Evolutionary conservation across 176 grass and related monocot species (phyloP).

Genomic region (Aechmea fasciata): DNA sequence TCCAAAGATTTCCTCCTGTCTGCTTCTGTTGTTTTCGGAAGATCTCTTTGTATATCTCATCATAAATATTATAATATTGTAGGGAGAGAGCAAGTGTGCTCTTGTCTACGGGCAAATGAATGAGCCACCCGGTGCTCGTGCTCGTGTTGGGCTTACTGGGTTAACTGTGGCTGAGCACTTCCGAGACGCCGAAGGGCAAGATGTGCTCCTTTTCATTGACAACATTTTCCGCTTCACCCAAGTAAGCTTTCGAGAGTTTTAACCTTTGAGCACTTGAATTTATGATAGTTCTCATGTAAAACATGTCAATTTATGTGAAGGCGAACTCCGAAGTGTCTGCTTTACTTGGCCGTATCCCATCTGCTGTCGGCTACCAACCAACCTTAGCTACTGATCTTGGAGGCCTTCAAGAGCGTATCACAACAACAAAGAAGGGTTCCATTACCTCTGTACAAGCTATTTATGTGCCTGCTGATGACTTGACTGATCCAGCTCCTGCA

Average conservation of each 20-base stretch:
- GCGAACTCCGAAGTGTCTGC: slow-evolving; percentile 27
- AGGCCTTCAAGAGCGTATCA: slow-evolving; percentile 26
- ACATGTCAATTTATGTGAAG: not conserved
- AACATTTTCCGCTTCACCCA: slow-evolving; percentile 32
- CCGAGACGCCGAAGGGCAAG: slow-evolving; percentile 33
- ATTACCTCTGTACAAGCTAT: slow-evolving; percentile 28
- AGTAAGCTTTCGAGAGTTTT: not conserved
- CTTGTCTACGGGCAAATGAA: slow-evolving; percentile 37
- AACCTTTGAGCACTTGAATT: not conserved
- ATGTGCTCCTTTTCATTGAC: slow-evolving; percentile 36
- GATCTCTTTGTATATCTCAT: not conserved
- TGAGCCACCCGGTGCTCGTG: slow-evolving; percentile 32
- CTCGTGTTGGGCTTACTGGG: slow-evolving; percentile 27
- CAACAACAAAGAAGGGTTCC: slow-evolving; percentile 25
- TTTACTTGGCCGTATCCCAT: slow-evolving; percentile 26
- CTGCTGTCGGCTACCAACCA: slow-evolving; percentile 26
- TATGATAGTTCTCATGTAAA: not conserved
- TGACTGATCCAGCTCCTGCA: slow-evolving; percentile 35
- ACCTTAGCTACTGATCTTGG: slow-evolving; percentile 27
- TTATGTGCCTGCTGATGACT: slow-evolving; percentile 37
- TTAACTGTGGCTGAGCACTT: slow-evolving; percentile 34
- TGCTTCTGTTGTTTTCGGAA: not conserved
- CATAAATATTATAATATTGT: not conserved
- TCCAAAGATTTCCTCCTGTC: slow-evolving; percentile 6
- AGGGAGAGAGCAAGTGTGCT: slow-evolving; percentile 30